Evolutionary conservation across 192 early-diverging fungal species (phyloP).

Genomic region (Helicostylum pulchrum): DNA sequence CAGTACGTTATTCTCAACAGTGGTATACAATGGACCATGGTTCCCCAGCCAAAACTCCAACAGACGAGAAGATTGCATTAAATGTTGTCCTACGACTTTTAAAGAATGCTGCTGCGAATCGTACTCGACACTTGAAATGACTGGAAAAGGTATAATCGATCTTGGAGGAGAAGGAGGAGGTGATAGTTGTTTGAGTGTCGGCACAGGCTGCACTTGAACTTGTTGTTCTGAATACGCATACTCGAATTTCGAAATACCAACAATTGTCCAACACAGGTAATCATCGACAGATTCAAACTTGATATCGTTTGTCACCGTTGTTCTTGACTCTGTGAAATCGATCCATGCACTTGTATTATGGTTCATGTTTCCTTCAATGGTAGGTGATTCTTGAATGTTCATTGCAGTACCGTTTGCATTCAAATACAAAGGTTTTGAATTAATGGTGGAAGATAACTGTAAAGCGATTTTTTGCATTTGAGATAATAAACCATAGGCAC

Average conservation of each 20-base stretch:
- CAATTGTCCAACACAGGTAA: slow-evolving; percentile 83
- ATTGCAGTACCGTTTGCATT: slow-evolving; percentile 40
- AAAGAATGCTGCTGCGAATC: slow-evolving; percentile 36
- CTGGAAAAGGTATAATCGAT: slow-evolving; percentile 25
- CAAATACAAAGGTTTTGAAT: slow-evolving; percentile 36
- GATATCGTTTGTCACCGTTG: background rate
- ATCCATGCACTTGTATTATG: slow-evolving; percentile 17
- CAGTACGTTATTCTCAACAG: background rate
- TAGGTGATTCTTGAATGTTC: background rate
- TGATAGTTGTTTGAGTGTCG: slow-evolving; percentile 13
- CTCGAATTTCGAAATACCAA: slow-evolving; percentile 66
- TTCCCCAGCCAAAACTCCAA: slow-evolving; percentile 48
- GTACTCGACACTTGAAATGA: slow-evolving; percentile 30
- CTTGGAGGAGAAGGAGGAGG: slow-evolving; percentile 36
- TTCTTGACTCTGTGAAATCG: slow-evolving; percentile 7
- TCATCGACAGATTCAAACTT: slow-evolving; percentile 57
- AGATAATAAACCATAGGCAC: slow-evolving; percentile 66
- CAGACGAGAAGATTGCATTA: slow-evolving; percentile 29
- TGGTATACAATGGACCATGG: slow-evolving; percentile 34
- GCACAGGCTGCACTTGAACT: background rate
- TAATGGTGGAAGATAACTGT: slow-evolving; percentile 36
- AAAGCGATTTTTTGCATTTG: slow-evolving; percentile 87
- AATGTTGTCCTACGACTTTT: slow-evolving; percentile 39
- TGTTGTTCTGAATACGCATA: slow-evolving; percentile 9
- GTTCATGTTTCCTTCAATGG: background rate